Conservation (phyloP, 176 grass and related monocot species). For the Leersia perrieri region DNA sequence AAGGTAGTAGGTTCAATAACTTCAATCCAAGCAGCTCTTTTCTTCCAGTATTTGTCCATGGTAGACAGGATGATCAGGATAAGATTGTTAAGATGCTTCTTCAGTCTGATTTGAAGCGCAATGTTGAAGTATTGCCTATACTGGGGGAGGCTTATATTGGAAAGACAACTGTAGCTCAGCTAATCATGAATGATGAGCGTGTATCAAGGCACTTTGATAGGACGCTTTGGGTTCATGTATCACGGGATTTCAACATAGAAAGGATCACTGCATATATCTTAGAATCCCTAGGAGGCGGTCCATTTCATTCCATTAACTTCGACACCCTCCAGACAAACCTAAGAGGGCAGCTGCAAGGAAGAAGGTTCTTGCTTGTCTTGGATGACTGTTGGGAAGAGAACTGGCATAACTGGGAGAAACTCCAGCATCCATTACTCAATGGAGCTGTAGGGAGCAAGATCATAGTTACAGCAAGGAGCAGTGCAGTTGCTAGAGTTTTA, state of each 20-base stretch:
- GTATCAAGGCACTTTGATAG: slow-evolving; percentile 11
- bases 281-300: not conserved
- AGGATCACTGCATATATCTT: slow-evolving; percentile 37
- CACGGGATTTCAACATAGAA: not conserved
- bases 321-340: slow-evolving; percentile 12
- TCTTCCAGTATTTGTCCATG: not conserved
- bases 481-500: not conserved
- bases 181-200: slow-evolving; percentile 11
- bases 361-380: slow-evolving; percentile 47
- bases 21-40: slow-evolving; percentile 7
- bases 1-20: too few relatives aligned
- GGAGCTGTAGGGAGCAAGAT: slow-evolving; percentile 44
- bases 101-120: not conserved
- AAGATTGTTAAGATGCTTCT: slow-evolving; percentile 18
- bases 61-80: slow-evolving; percentile 13
- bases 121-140: slow-evolving; percentile 35
- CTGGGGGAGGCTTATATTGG: slow-evolving; percentile 35
- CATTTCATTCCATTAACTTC: not conserved
- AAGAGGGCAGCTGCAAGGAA: slow-evolving; percentile 9
- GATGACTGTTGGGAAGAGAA: slow-evolving; percentile 41
- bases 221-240: slow-evolving; percentile 55
- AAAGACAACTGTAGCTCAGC: slow-evolving; percentile 45
- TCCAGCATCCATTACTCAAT: slow-evolving; percentile 12
- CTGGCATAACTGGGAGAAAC: slow-evolving; percentile 33
- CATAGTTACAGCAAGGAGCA: slow-evolving; percentile 45